Evolutionary conservation across 345 rosid species (phyloP).

Genomic region (Adansonia digitata): DNA sequence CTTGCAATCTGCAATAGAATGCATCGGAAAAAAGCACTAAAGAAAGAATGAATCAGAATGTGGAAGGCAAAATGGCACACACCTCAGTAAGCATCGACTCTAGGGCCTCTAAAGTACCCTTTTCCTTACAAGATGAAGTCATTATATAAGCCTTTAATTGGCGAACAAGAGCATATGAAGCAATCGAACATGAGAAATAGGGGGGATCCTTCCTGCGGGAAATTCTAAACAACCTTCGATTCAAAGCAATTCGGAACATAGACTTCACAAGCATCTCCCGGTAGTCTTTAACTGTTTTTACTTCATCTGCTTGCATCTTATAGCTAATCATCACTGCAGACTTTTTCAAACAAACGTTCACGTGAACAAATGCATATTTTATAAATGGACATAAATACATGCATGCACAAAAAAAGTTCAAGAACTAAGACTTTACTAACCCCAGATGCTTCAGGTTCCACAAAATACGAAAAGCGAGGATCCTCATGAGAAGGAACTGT

Average conservation of each 20-base stretch:
- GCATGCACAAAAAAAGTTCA: slow-evolving; percentile 6
- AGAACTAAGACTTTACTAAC: slow-evolving; percentile 37
- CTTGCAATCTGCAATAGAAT: slow-evolving; percentile 64
- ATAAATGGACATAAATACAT: neutral
- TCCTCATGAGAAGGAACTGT: slow-evolving; percentile 74
- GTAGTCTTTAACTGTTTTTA: slow-evolving; percentile 78
- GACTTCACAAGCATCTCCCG: slow-evolving; percentile 71
- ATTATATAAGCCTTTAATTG: slow-evolving; percentile 76
- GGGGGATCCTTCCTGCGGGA: slow-evolving; percentile 79
- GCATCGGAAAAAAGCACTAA: neutral
- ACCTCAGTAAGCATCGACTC: slow-evolving; percentile 93
- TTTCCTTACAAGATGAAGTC: slow-evolving; percentile 77
- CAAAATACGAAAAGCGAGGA: slow-evolving; percentile 75
- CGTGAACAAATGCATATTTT: neutral
- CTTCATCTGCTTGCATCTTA: slow-evolving; percentile 60
- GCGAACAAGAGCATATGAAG: slow-evolving; percentile 68
- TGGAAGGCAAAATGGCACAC: slow-evolving; percentile 12
- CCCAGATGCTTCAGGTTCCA: slow-evolving; percentile 91
- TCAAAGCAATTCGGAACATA: slow-evolving; percentile 76
- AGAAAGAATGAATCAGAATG: slow-evolving; percentile 10
- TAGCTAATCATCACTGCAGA: slow-evolving; percentile 86
- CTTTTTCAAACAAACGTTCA: slow-evolving; percentile 30
- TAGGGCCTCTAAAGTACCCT: slow-evolving; percentile 69
- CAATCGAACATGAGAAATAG: slow-evolving; percentile 85
- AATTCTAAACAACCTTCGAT: slow-evolving; percentile 81